Conservation (phyloP, 2,329 filamentous ascomycete species). For the Clarireedia hainanense region DNA sequence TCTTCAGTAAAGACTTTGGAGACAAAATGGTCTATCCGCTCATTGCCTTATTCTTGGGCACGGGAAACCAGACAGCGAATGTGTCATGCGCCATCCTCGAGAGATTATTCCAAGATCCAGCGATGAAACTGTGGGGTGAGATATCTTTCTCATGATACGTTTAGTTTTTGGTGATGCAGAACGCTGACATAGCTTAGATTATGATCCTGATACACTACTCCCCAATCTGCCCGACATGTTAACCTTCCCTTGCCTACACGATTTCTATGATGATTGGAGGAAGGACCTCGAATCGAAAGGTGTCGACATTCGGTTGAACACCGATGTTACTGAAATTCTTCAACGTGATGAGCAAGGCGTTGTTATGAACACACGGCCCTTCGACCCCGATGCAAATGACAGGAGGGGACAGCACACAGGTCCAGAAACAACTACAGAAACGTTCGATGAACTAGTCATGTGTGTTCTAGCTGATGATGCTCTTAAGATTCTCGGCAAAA, state of each 20-base stretch:
- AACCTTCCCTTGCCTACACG: slow-evolving; percentile 53
- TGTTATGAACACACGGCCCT: slow-evolving; percentile 38
- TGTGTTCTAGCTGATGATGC: slow-evolving; percentile 59
- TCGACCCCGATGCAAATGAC: slow-evolving; percentile 43
- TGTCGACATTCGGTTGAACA: slow-evolving; percentile 47
- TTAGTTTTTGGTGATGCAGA: too few species aligned
- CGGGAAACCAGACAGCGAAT: slow-evolving; percentile 63
- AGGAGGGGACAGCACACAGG: slow-evolving; percentile 31
- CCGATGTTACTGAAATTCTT: slow-evolving; percentile 45
- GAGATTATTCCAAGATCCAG: slow-evolving; percentile 48
- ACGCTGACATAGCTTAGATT: slow-evolving; percentile 27
- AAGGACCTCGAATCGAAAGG: slow-evolving; percentile 45
- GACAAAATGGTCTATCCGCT: slow-evolving; percentile 65
- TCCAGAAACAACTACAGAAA: slow-evolving; percentile 39
- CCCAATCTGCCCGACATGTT: slow-evolving; percentile 58
- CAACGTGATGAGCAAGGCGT: slow-evolving; percentile 45
- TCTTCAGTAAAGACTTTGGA: slow-evolving; percentile 62
- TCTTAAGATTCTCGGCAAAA: slow-evolving; percentile 49
- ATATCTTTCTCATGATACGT: too few species aligned
- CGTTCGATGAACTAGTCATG: slow-evolving; percentile 59
- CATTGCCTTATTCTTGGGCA: slow-evolving; percentile 66
- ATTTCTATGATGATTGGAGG: slow-evolving; percentile 54
- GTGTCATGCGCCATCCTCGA: slow-evolving; percentile 62
- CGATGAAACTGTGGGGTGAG: slow-evolving; percentile 47
- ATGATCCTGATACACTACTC: slow-evolving; percentile 45